Evolutionary conservation across 2,329 filamentous ascomycete genomes (phyloP).

Genomic region (Colletotrichum camelliae): DNA sequence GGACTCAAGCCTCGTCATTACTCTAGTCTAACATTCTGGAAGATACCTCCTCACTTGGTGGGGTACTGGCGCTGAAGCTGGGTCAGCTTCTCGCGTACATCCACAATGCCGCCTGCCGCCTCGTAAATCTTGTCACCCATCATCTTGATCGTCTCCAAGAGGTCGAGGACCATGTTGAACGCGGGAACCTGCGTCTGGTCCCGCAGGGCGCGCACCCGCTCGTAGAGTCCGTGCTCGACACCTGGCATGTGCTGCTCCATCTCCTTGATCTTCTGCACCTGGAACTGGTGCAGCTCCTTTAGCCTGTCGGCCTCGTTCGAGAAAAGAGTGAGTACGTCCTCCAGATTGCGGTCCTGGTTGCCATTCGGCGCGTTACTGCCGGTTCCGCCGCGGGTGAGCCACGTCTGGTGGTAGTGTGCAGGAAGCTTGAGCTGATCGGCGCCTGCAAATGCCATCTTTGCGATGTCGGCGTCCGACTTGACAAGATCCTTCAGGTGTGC

Average conservation of each 20-base stretch:
- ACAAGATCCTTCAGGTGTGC: slow-evolving; percentile 64
- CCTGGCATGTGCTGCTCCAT: slow-evolving; percentile 54
- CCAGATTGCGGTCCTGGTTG: slow-evolving; percentile 44
- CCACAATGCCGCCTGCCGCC: slow-evolving; percentile 21
- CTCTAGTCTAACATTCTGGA: background rate
- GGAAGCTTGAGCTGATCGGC: slow-evolving; percentile 79
- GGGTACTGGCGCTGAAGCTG: slow-evolving; percentile 25
- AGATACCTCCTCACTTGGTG: slow-evolving; percentile 33
- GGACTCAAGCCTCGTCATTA: background rate
- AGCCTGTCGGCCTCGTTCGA: slow-evolving; percentile 24
- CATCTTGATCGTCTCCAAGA: slow-evolving; percentile 25
- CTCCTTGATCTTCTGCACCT: slow-evolving; percentile 36
- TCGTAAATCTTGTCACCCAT: slow-evolving; percentile 25
- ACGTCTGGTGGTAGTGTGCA: slow-evolving; percentile 55
- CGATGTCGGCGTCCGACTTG: slow-evolving; percentile 71
- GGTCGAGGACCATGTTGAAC: slow-evolving; percentile 22
- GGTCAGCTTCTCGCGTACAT: slow-evolving; percentile 26
- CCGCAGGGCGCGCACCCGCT: slow-evolving; percentile 23
- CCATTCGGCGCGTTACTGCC: slow-evolving; percentile 32
- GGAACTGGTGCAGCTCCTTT: slow-evolving; percentile 47
- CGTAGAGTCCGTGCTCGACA: slow-evolving; percentile 51
- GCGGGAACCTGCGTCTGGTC: slow-evolving; percentile 22
- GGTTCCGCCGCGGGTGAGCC: slow-evolving; percentile 42
- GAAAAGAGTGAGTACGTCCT: slow-evolving; percentile 22
- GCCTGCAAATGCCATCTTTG: slow-evolving; percentile 73